Evolutionary conservation across 352 stramenopile genomes (phyloP), one percentile per base, ranked within the genome.

Genomic region (Phytophthora litchii): DNA sequence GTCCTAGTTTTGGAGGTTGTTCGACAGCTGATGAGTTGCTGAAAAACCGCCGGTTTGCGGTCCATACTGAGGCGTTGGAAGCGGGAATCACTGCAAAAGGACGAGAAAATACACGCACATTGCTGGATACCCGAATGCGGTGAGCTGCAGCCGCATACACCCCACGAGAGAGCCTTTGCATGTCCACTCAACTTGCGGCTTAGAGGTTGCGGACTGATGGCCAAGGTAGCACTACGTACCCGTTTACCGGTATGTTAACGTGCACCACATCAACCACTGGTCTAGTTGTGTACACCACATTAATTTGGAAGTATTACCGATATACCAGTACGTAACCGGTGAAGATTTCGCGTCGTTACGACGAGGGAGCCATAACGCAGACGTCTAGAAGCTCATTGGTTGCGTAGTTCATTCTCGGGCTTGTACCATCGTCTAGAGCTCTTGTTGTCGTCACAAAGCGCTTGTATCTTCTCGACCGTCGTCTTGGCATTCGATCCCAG

Each of bases 301-400:
- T 5, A 27, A 27, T 5, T 27, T 27, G 23, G 23, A 3, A 27
- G 23, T 27, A n/a, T n/a, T n/a, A 27, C 23, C 23, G 5, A 5
- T 27, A 27, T 27, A 27, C 23, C 23, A 5, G 23, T 27, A 27
- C 23, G 3, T 27, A 27, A 27, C 23, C 23, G 23, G 23, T 27
- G 36, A 57, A 63, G 51, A 62, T 67, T 27, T 27, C 58, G 51
- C 55, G 55, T 55, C 55, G 45, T 57, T 57, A 64, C 55, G 43
- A 55, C 43, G 29, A 44, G 35, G 44, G 51, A 53, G 32, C 34
- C 34, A 23, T 41, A 44, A 16, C 47, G 13, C 21, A 14, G 27
- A 32, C 40, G 20, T 32, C 40, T 34, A 5, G 46, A 45, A 54
- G 32, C 47, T 54, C 47, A 43, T 50, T 21, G 12, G 14, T 29